Evolutionary conservation across 106 monocot genomes (phyloP).

Genomic region (Dendrobium catenatum): DNA sequence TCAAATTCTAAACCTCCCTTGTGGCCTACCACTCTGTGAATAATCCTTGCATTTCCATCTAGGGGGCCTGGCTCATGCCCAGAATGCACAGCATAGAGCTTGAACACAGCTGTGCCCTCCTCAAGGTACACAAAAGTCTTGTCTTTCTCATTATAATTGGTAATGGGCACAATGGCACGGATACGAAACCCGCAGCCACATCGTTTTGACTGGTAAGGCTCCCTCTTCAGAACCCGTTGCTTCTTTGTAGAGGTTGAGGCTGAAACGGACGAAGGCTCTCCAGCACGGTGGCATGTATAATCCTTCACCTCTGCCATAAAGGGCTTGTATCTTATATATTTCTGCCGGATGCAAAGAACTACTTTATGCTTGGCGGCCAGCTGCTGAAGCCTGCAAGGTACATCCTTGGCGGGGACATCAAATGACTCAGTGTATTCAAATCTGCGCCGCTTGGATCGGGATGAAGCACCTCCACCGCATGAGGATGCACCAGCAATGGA

Average conservation of each 20-base stretch:
- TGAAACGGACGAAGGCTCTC: conserved; percentile 55
- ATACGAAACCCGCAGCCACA: conserved; percentile 97
- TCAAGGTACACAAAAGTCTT: conserved; percentile 94
- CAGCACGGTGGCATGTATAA: conserved; percentile 94
- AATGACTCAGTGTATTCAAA: conserved; percentile 96
- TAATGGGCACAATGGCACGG: conserved; percentile 87
- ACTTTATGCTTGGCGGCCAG: conserved; percentile 93
- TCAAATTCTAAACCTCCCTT: conserved; percentile 68
- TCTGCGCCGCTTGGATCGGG: conserved; percentile 53
- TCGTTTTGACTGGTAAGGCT: conserved; percentile 90
- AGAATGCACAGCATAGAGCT: conserved; percentile 89
- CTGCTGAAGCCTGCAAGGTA: conserved; percentile 72
- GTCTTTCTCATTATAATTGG: conserved; percentile 96
- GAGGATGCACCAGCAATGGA: conserved; percentile 5
- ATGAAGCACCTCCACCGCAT: conserved; percentile 5
- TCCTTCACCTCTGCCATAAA: conserved; percentile 99
- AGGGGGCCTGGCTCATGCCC: conserved; percentile 93
- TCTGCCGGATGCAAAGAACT: conserved; percentile 92
- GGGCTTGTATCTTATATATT: conserved; percentile 92
- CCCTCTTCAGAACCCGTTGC: conserved; percentile 70
- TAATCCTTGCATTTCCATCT: conserved; percentile 95
- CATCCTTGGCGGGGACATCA: conserved; percentile 85
- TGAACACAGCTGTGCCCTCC: conserved; percentile 94
- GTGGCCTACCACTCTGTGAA: conserved; percentile 73
- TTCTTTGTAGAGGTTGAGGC: conserved; percentile 47